Base-by-base conservation (phyloP, 2,329 filamentous ascomycete species). In the Cordyceps tenuipes region DNA sequence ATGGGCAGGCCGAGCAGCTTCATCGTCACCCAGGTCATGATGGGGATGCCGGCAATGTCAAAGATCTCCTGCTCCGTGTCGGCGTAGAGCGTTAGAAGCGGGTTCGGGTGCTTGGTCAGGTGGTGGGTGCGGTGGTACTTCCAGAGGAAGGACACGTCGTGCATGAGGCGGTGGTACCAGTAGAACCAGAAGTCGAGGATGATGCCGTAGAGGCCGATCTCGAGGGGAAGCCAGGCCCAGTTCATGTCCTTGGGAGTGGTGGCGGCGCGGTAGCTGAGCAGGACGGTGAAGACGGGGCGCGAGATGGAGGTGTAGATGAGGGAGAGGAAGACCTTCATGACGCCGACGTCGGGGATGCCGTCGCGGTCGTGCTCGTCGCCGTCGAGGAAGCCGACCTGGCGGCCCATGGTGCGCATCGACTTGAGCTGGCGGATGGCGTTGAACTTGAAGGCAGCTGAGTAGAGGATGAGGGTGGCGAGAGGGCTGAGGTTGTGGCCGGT, bases 71-170 rank as follows among this genome's bases (percentile, higher is more conserved):
- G 69, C 62, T 67, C 68, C 4, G 53, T 41, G 44, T 72, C 70
- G 49, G 70, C 68, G 62, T 71, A 72, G 10, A 67, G 63, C 1
- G 68, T 68, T 4, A 72, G 61, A 0, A 72, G 67, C 2, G 68
- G 72, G 10, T 59, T 62, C 1, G 47, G 75, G 53, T 76, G 75
- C 60, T 76, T 76, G 29, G 74, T 75, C 3, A 76, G 62, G 62
- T 76, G 75, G 56, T 76, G 75, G 0, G 73, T 76, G 48, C 73
- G 71, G 66, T 76, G 74, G 56, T 70, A 76, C 48, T 74, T 70
- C 74, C 75, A 76, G 12, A 76, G 68, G 1, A 61, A 64, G 15
- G 69, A 66, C 15, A 72, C 58, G 50, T 76, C 74, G 61, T 76
- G 75, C 71, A 75, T 75, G 9, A 69, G 50, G 1, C 74, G 72